phyloP scores from a whole-genome alignment of 202 grass and related monocot species.

The Miscanthus sacchariflorus region DNA sequence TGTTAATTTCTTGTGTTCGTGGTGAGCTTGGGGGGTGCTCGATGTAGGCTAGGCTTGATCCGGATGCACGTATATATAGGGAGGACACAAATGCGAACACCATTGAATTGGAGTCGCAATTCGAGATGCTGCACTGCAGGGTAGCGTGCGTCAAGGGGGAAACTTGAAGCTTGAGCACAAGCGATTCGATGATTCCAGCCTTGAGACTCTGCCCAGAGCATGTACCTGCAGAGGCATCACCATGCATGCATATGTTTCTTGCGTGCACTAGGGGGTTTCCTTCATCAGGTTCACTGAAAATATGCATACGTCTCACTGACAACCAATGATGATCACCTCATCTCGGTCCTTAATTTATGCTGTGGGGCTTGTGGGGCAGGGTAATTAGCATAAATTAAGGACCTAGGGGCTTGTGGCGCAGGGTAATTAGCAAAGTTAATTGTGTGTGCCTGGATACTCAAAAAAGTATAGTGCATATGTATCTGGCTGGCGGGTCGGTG shows the following conservation, averaged over 20 bases:
- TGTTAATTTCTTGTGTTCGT: too few species aligned
- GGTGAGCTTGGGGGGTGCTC: background rate
- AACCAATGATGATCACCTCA: too few species aligned
- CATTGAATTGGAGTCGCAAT: background rate
- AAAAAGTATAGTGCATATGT: background rate
- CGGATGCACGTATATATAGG: background rate
- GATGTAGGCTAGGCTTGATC: background rate
- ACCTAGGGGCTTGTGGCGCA: background rate
- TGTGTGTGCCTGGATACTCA: background rate
- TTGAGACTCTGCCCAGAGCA: conserved; percentile 25
- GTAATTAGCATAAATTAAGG: background rate
- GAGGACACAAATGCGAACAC: background rate
- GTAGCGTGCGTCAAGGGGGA: conserved; percentile 16
- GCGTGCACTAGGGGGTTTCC: background rate
- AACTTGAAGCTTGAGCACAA: conserved; percentile 17
- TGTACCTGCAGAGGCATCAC: background rate
- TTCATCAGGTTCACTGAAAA: background rate
- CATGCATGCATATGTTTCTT: background rate
- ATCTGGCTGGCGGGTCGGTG: background rate
- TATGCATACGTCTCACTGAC: too few species aligned
- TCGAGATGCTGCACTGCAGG: background rate
- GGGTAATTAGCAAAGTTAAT: background rate
- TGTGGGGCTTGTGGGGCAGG: background rate
- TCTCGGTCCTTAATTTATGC: too few species aligned
- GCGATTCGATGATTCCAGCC: conserved; percentile 47